Base-by-base conservation (phyloP, 2,329 filamentous ascomycete species). In the Fusarium bactridioides region DNA sequence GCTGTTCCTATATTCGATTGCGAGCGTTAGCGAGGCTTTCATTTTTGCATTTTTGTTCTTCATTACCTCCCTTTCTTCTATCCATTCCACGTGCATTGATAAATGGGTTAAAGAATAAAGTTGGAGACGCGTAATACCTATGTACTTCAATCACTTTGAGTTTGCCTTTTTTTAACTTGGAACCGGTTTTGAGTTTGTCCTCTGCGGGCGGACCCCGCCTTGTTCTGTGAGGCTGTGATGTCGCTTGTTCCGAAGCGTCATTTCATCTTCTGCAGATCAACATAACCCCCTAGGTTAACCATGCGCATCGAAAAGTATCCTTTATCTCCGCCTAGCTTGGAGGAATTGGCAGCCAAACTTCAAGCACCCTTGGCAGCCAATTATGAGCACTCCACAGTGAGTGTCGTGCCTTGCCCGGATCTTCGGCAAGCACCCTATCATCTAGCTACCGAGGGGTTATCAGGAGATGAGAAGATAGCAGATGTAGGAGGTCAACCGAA, bases 1-100 rank as follows among this genome's bases (percentile, higher is more conserved):
- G 80, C 80, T 81, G 44, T 81, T 82, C 80, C 80, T 81, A 81
- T 80, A 78, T 56, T 29, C 64, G 53, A 67, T 67, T 67, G 45
- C 64, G 35, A 67, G 40, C 64, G n/a, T 45, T 3, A 43, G 64
- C 64, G 53, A 67, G 59, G 62, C 62, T 56, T 7, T 67, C 38
- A 0, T 51, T 51, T 50, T 50, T 57, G 8, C 19, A 10, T 9
- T 10, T n/a, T 10, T 13, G 4, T n/a, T 2, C 12, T 16, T 8
- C 7, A 4, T 1, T 4, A 4, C 19, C 7, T 13, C 5, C 2
- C 5, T 15, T 7, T 5, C 35, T 15, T 18, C 6, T 7, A 10
- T 13, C 19, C 1, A 5, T 41, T 4, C n/a, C n/a, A 35, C 13
- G 19, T 8, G 18, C n/a, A 37, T 5, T 3, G 4, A 4, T n/a